These are phyloP conservation scores for Monotropa hypopitys DNA, from an alignment of 179 eudicot genomes.

Conservation along the genomic window DNA sequence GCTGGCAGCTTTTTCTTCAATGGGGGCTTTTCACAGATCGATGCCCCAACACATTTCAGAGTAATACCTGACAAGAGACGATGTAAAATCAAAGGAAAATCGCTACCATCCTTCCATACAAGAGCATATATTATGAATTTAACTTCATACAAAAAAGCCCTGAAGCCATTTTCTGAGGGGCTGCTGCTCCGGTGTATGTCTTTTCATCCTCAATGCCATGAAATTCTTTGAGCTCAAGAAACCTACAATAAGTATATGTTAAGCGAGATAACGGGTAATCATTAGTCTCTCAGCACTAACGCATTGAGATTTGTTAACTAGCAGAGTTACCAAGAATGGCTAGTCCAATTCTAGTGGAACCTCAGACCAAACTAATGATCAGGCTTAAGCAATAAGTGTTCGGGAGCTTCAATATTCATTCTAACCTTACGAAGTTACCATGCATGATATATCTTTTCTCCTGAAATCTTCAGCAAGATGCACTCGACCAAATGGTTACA, in stretches of 20 bases:
- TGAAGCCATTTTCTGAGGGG: constrained; percentile 84
- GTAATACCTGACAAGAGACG: constrained; percentile 45
- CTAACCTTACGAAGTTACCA: not conserved
- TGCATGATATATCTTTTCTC: not conserved
- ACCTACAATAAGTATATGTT: constrained; percentile 29
- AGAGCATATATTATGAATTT: not conserved
- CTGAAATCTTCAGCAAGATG: not conserved
- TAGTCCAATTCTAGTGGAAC: not conserved
- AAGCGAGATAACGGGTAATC: not conserved
- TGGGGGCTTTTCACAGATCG: constrained; percentile 74
- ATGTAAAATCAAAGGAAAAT: not conserved
- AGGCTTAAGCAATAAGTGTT: not conserved
- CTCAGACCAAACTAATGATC: not conserved
- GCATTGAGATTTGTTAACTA: not conserved
- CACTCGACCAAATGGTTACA: not conserved
- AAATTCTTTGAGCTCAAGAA: constrained; percentile 48
- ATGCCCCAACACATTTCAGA: constrained; percentile 82
- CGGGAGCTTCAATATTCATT: not conserved
- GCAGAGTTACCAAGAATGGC: not conserved
- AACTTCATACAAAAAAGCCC: constrained; percentile 63
- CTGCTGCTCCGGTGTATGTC: constrained; percentile 38
- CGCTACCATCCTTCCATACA: not conserved
- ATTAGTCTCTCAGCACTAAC: not conserved
- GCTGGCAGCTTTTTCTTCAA: constrained; percentile 76
- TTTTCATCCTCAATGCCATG: constrained; percentile 79